Percentiles rank a stretch among this genome's conserved stretches.
Evolutionary conservation across 1,284 basidiomycete genomes (phyloP).

Genomic region (Ustilago trichophora): DNA sequence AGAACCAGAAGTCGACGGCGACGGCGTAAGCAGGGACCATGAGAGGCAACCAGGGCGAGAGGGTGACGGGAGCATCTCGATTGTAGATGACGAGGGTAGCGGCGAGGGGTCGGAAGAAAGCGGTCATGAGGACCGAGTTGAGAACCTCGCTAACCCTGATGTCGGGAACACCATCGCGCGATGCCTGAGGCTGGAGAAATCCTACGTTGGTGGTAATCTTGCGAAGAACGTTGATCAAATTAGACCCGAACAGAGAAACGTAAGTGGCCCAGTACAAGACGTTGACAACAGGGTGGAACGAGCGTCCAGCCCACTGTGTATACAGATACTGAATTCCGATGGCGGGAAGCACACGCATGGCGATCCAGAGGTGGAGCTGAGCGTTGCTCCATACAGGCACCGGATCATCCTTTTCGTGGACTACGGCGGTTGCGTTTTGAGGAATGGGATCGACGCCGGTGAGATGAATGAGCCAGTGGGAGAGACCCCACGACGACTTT

Average conservation of each 20-base stretch:
- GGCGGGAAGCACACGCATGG: conserved; percentile 41
- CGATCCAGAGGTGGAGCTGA: conserved; percentile 46
- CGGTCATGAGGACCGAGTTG: conserved; percentile 33
- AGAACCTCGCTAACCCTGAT: conserved; percentile 29
- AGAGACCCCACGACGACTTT: conserved; percentile 9
- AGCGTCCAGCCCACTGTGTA: conserved; percentile 40
- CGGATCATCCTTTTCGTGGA: conserved; percentile 33
- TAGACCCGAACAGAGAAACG: conserved; percentile 37
- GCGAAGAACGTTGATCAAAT: conserved; percentile 28
- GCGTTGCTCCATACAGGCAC: conserved; percentile 47
- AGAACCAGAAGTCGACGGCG: conserved; percentile 60
- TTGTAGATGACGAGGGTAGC: conserved; percentile 52
- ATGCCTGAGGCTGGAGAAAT: conserved; percentile 47
- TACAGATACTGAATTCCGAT: conserved; percentile 47
- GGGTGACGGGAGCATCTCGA: conserved; percentile 21
- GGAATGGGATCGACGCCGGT: conserved; percentile 33
- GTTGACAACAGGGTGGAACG: conserved; percentile 48
- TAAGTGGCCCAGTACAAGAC: conserved; percentile 33
- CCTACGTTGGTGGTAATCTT: conserved; percentile 37
- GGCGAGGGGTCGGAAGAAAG: conserved; percentile 46
- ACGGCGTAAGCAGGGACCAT: conserved; percentile 47
- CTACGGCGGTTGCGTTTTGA: conserved; percentile 15
- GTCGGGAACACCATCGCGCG: conserved; percentile 53
- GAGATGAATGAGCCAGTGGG: conserved; percentile 29
- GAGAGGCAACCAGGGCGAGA: conserved; percentile 48